Conservation (phyloP, 2,329 filamentous ascomycete species). For the Xylariaceae sp. region DNA sequence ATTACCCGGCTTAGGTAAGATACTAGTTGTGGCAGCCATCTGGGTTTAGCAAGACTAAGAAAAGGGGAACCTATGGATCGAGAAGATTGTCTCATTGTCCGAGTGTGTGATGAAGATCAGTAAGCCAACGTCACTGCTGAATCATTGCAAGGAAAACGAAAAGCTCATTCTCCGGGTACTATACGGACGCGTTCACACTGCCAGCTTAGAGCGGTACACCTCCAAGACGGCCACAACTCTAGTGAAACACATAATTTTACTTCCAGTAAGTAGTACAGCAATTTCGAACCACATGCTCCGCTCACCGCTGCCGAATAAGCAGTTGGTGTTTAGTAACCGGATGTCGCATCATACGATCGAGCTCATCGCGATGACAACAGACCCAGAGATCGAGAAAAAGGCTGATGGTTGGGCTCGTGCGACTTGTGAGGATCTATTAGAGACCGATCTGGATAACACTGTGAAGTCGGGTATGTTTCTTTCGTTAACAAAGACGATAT, state of each 20-base stretch:
- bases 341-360: not conserved
- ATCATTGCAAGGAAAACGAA: conserved; percentile 20
- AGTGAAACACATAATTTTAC: not conserved
- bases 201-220: not conserved
- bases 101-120: not conserved
- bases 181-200: not conserved
- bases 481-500: conserved; percentile 36
- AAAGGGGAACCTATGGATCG: not conserved
- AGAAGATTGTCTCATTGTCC: not conserved
- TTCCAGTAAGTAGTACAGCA: not conserved
- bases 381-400: not conserved
- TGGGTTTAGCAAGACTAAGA: not conserved
- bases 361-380: not conserved
- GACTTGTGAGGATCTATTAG: not conserved
- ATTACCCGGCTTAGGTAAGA: not conserved
- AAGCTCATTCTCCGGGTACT: conserved; percentile 9
- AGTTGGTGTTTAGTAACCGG: not conserved
- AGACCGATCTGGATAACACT: not conserved
- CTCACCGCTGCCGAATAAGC: not conserved
- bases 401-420: not conserved
- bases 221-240: not conserved
- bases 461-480: conserved; percentile 37
- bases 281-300: not conserved
- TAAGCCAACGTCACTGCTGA: not conserved
- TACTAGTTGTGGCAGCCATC: not conserved